Evolutionary conservation across 768 basidiomycete species (phyloP).

Genomic region (Lactifluus volemus): DNA sequence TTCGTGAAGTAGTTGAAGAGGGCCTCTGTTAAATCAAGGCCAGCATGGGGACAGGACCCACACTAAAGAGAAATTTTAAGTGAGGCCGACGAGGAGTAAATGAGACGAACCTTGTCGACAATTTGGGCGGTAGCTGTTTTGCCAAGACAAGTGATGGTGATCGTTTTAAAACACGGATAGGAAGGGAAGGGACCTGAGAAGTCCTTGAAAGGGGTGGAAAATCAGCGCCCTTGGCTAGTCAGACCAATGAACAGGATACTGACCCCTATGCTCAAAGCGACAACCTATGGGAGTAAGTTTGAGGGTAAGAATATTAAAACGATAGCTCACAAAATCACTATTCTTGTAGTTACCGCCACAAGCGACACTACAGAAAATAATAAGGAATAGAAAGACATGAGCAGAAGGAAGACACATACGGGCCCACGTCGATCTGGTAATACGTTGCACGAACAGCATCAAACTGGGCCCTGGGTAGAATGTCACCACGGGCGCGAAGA

Average conservation of each 20-base stretch:
- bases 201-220: conserved; percentile 28
- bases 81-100: neutral
- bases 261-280: conserved; percentile 7
- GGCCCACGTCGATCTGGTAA: conserved; percentile 12
- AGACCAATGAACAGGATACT: neutral
- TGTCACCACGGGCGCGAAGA: conserved; percentile 4
- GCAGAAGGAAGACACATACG: conserved; percentile 1
- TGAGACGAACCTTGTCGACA: conserved; percentile 46
- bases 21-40: conserved; percentile 38
- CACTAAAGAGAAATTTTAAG: conserved; percentile 27
- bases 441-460: neutral
- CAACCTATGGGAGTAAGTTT: conserved; percentile 1
- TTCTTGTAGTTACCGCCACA: neutral
- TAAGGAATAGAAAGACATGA: neutral
- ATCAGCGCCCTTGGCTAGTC: neutral
- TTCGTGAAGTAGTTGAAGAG: conserved; percentile 35
- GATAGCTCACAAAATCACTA: conserved; percentile 2
- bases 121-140: conserved; percentile 50
- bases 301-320: neutral
- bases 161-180: conserved; percentile 53
- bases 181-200: conserved; percentile 50
- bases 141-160: conserved; percentile 55
- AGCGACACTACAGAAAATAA: conserved; percentile 5
- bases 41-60: conserved; percentile 30
- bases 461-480: neutral